Evolutionary conservation across 2,329 filamentous ascomycete genomes (phyloP), one percentile per base, ranked within the genome.

Genomic region (Trichoderma koningiopsis): DNA sequence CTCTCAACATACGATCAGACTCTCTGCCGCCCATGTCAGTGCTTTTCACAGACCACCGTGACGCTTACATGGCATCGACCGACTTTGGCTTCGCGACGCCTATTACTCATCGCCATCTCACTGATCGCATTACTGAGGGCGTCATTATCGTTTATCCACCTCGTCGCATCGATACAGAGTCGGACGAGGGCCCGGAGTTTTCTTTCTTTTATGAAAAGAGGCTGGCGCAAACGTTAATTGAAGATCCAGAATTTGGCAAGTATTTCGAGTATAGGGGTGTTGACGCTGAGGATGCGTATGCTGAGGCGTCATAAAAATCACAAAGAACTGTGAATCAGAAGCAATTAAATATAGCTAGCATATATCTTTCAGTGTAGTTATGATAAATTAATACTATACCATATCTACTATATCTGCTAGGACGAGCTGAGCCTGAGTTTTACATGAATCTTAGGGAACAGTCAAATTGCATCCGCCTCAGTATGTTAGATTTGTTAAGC

Each of bases 201-300:
- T 49, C 65, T 57, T 37, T 68, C 22, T 68, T 59, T 31, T 68
- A 68, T 2, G 65, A 68, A 24, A 68, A 68, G 56, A 31, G 65
- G 4, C 6, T 68, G 31, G 65, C 65, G 2, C 65, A 68, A 22
- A 4, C 4, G 4, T 35, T 68, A 1, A 60, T 68, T 0, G 65
- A 67, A 7, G 64, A 67, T 29, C 6, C 29, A 1, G 63, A 67
- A 40, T 67, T 56, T 22, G 31, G 37, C 40, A 67, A 59, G 11
- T 67, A 49, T 22, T 68, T 68, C 24, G 64, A 68, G 22, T 68
- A 24, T 10, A 59, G 56, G 49, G 64, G 65, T 2, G 43, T 68
- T 24, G 65, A 68, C 19, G 57, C 65, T 0, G 57, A 60, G 31
- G 37, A 66, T 27, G 63, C 53, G 0, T 33, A n/a, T 35, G 53